phyloP scores from a whole-genome alignment of 139 green algal genomes.

The Limnomonas spitsbergensis region DNA sequence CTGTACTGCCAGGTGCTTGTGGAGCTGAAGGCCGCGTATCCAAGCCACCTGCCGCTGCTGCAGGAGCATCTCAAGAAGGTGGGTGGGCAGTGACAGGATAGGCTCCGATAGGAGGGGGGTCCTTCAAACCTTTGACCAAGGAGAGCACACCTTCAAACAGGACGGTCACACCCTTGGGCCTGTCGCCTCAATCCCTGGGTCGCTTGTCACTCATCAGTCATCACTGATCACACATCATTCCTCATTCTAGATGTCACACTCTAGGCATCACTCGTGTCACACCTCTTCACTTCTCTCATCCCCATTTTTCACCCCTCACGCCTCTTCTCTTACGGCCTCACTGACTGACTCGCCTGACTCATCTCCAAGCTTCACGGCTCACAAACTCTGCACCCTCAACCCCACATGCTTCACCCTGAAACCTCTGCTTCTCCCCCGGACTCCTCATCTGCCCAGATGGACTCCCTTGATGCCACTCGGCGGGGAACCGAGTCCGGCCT shows the following conservation, averaged over 20 bases:
- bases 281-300: no score
- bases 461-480: background rate
- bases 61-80: conserved; percentile 57
- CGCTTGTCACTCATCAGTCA: background rate
- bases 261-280: no score
- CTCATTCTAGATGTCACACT: no score
- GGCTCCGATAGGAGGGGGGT: no score
- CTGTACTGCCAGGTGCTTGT: conserved; percentile 32
- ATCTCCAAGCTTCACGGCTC: no score
- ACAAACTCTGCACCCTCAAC: no score
- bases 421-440: background rate
- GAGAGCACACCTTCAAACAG: background rate
- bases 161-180: background rate
- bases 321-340: no score
- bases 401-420: background rate
- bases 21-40: conserved; percentile 45
- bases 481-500: conserved; percentile 4
- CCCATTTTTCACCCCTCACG: no score
- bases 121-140: background rate
- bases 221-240: no score
- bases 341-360: no score
- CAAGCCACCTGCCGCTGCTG: conserved; percentile 68
- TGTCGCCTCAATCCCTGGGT: no score
- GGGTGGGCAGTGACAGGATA: background rate
- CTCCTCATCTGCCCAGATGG: background rate